Conservation (phyloP, 352 stramenopile genomes). For the Plasmopara halstedii region DNA sequence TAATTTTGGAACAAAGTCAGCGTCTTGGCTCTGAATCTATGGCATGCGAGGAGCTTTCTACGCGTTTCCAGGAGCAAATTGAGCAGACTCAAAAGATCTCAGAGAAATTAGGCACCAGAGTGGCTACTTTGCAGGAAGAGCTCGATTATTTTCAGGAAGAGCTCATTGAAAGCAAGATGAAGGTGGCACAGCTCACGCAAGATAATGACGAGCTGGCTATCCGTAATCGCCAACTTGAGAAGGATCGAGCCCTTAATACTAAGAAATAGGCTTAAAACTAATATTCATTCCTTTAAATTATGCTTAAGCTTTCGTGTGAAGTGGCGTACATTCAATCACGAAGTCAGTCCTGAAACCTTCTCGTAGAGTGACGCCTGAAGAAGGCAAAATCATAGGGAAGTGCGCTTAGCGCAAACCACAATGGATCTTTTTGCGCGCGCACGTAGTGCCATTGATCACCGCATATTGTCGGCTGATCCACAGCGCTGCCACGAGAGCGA, state of each 20-base stretch:
- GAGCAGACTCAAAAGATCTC: conserved; percentile 25
- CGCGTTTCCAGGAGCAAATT: conserved; percentile 30
- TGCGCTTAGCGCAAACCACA: neutral
- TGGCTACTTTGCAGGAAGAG: conserved; percentile 54
- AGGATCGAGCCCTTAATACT: conserved; percentile 16
- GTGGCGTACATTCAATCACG: conserved; percentile 6
- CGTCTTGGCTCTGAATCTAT: conserved; percentile 35
- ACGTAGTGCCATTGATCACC: conserved; percentile 22
- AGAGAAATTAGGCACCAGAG: conserved; percentile 27
- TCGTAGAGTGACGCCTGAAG: conserved; percentile 6
- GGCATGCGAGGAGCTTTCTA: conserved; percentile 44
- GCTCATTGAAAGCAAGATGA: conserved; percentile 80
- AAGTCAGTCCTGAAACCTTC: conserved; percentile 23
- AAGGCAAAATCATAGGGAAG: conserved; percentile 1
- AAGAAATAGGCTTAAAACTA: conserved; percentile 27
- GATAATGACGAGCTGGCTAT: conserved; percentile 61
- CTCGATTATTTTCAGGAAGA: conserved; percentile 81
- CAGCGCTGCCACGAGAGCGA: conserved; percentile 5
- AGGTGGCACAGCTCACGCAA: conserved; percentile 63
- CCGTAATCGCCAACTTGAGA: conserved; percentile 60
- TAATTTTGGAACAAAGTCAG: conserved; percentile 35
- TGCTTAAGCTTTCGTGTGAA: too few relatives aligned
- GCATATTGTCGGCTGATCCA: conserved; percentile 3
- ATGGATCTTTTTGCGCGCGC: conserved; percentile 36
- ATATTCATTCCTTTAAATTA: too few relatives aligned